Evolutionary conservation across 169 alveolate species (phyloP), one percentile per base, ranked within the genome.

Genomic region (Sarcocystis neurona): DNA sequence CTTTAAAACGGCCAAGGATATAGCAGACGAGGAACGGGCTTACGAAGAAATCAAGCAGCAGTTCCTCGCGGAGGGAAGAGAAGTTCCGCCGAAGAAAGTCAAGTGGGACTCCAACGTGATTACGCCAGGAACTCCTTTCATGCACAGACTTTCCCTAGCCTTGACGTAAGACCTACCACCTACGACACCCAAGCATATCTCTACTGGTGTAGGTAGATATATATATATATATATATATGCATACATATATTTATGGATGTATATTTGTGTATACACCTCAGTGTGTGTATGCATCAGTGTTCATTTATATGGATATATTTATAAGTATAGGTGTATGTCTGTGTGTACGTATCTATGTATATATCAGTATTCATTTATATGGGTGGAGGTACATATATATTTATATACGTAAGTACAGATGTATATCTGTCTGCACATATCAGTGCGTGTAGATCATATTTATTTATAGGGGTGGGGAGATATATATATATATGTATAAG

Each of bases 121-220:
- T 78, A 98, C 99, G 23, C 99, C 99, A 4, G 99, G 99, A 68
- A 98, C 99, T 27, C 98, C 98, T 56, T 98, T 98, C 93, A 98
- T 99, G 99, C 91, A 94, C 79, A 96, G 97, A 78, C 94, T 95
- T 50, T 93, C 96, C 68, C 53, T n/a, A 37, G 92, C 94, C n/a
- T 47, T 92, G 87, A 87, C 56, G 90, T 85, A 39, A 47, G 80
- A 1, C n/a, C n/a, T n/a, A n/a, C n/a, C n/a, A n/a, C n/a, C n/a
- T n/a, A n/a, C n/a, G n/a, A n/a, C n/a, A n/a, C n/a, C n/a, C n/a
- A n/a, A n/a, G n/a, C n/a, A n/a, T n/a, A n/a, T 23, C 23, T 53
- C 23, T 23, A 15, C 66, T 53, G 30, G 12, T 23, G 66, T 12
- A 53, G 66, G 23, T 12, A 12, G 23, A 53, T 23, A 53, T 12